Conservation (phyloP, 768 basidiomycete genomes). For the Dacryopinax spathularia region DNA sequence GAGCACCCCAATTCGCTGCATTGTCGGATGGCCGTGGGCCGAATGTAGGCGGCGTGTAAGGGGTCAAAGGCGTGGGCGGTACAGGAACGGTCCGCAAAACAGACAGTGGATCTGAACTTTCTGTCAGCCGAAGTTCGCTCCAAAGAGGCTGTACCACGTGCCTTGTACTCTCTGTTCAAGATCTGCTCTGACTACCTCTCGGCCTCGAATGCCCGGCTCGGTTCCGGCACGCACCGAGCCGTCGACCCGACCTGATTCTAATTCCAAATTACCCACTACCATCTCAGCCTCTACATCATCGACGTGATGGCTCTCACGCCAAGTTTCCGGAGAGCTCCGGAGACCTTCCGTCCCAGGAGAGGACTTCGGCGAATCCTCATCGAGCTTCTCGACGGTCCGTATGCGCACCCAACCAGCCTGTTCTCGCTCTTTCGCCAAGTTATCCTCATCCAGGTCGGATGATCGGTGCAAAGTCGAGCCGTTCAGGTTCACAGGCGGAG, state of each 20-base stretch:
- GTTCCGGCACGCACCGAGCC: constrained; percentile 17
- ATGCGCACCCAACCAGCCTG: constrained; percentile 57
- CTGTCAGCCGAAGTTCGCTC: constrained; percentile 10
- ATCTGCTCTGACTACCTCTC: constrained; percentile 46
- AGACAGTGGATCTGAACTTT: constrained; percentile 14
- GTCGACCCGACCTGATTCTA: constrained; percentile 40
- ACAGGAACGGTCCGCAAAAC: constrained; percentile 14
- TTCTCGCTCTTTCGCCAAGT: constrained; percentile 2
- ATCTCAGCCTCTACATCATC: constrained; percentile 64
- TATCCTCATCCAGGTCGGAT: constrained; percentile 37
- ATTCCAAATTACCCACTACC: constrained; percentile 46
- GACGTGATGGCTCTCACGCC: constrained; percentile 20
- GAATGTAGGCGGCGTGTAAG: constrained; percentile 46
- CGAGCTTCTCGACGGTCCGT: constrained; percentile 25
- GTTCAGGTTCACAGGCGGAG: constrained; percentile 20
- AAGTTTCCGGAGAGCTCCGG: constrained; percentile 15
- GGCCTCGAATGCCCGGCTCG: constrained; percentile 25
- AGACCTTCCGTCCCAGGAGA: constrained; percentile 17
- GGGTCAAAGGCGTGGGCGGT: constrained; percentile 21
- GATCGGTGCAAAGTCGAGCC: constrained; percentile 13
- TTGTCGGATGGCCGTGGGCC: constrained; percentile 32
- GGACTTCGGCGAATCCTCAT: constrained; percentile 10
- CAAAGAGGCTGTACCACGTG: constrained; percentile 25
- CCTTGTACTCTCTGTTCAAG: constrained; percentile 65
- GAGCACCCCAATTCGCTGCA: too few relatives aligned